Evolutionary conservation across 164 flowering plant genomes (phyloP).

Genomic region (Warburgia ugandensis): DNA sequence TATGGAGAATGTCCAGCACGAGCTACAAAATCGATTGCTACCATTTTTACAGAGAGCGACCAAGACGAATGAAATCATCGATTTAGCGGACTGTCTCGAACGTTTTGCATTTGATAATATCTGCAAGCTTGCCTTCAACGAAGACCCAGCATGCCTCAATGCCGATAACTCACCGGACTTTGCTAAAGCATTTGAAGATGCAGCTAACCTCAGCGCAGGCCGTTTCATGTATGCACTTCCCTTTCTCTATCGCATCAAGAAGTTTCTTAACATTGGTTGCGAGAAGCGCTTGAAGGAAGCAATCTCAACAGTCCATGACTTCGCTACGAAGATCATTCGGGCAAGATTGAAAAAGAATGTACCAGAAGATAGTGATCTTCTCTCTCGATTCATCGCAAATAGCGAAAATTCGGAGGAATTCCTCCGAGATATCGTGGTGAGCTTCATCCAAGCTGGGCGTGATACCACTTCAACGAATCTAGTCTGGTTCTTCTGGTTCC

Average conservation of each 20-base stretch:
- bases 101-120: constrained; percentile 61
- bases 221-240: constrained; percentile 38
- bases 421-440: constrained; percentile 37
- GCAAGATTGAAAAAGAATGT: constrained; percentile 18
- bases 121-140: constrained; percentile 50
- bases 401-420: constrained; percentile 21
- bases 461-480: constrained; percentile 47
- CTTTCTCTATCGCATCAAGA: constrained; percentile 25
- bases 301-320: constrained; percentile 36
- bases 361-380: constrained; percentile 21
- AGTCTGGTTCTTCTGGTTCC: constrained; percentile 48
- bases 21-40: constrained; percentile 24
- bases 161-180: constrained; percentile 32
- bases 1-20: constrained; percentile 23
- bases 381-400: constrained; percentile 34
- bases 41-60: constrained; percentile 32
- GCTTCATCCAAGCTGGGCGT: constrained; percentile 54
- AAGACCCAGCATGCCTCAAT: constrained; percentile 39
- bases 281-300: constrained; percentile 35
- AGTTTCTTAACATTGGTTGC: constrained; percentile 38
- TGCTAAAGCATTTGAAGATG: constrained; percentile 54
- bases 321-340: constrained; percentile 45
- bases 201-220: constrained; percentile 37
- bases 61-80: constrained; percentile 21
- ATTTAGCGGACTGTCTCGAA: constrained; percentile 53